Percentiles rank a stretch among this genome's conserved stretches.
These are phyloP conservation scores for Pseudogymnoascus sp. DNA, from an alignment of 2,329 filamentous ascomycete species.

Conservation along the genomic window DNA sequence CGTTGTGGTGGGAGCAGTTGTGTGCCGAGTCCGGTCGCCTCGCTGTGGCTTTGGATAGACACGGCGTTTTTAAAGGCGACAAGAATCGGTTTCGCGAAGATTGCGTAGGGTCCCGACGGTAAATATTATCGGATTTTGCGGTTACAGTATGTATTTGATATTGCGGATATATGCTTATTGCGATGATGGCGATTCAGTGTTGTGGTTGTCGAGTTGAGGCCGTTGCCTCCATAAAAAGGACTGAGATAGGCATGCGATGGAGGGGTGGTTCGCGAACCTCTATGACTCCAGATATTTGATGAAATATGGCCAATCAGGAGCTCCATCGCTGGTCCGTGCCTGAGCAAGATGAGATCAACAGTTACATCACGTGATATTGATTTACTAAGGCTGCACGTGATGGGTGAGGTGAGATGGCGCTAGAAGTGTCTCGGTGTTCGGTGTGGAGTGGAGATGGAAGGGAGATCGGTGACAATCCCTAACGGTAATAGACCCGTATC, in stretches of 20 bases:
- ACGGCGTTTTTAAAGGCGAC: constrained; percentile 87
- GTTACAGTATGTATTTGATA: neutral
- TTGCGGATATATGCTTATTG: neutral
- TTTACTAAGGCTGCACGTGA: neutral
- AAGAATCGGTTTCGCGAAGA: constrained; percentile 32
- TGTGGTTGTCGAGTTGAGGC: neutral
- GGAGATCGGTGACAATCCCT: neutral
- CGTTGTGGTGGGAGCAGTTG: constrained; percentile 29
- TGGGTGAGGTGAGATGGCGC: neutral
- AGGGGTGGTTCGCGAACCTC: constrained; percentile 7
- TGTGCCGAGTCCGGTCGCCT: constrained; percentile 48
- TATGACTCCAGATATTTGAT: constrained; percentile 7
- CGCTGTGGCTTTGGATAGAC: constrained; percentile 78
- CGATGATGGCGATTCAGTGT: neutral
- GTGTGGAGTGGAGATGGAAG: neutral
- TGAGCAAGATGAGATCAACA: neutral
- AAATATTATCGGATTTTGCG: neutral
- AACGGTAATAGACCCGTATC: neutral
- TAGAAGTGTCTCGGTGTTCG: neutral
- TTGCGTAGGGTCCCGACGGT: constrained; percentile 34
- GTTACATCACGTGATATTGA: neutral
- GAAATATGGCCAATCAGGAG: neutral
- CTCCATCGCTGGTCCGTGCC: neutral
- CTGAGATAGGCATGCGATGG: neutral
- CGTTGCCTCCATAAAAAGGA: neutral